These are phyloP conservation scores for Krasilnikovozyma curviuscula DNA, from an alignment of 768 basidiomycete genomes.

Conservation along the genomic window DNA sequence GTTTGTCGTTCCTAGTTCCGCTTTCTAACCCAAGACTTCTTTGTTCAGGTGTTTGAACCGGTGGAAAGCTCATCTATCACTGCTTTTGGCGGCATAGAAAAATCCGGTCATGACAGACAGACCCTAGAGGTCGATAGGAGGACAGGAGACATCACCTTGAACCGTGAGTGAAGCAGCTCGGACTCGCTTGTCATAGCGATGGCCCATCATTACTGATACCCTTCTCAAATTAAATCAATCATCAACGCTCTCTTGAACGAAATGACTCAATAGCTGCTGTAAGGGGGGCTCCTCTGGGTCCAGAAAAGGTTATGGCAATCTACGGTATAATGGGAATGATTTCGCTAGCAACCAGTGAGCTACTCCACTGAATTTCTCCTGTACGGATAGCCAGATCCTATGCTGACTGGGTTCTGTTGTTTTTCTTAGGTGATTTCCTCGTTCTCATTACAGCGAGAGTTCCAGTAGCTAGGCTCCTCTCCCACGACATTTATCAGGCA, in stretches of 20 bases:
- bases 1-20: background rate
- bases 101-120: slow-evolving; percentile 14
- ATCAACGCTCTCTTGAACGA: slow-evolving; percentile 6
- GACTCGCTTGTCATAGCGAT: background rate
- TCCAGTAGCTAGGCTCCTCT: slow-evolving; percentile 50
- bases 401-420: background rate
- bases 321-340: slow-evolving; percentile 35
- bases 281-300: slow-evolving; percentile 16
- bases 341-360: slow-evolving; percentile 29
- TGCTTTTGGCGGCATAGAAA: background rate
- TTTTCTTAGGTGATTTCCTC: slow-evolving; percentile 64
- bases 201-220: background rate
- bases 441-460: slow-evolving; percentile 70
- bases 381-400: background rate
- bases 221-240: background rate
- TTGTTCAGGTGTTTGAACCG: slow-evolving; percentile 17
- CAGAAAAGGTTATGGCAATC: slow-evolving; percentile 28
- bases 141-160: slow-evolving; percentile 25
- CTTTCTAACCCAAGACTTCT: slow-evolving; percentile 15
- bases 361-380: too few species aligned
- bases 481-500: slow-evolving; percentile 71
- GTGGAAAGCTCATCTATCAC: slow-evolving; percentile 14
- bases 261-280: slow-evolving; percentile 8
- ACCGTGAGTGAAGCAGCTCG: slow-evolving; percentile 21
- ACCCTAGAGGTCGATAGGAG: slow-evolving; percentile 27